A percentile compares a stretch with the other conserved stretches of the same genome.
phyloP scores from a whole-genome alignment of 805 yeast genomes.

The Brettanomyces bruxellensis region DNA sequence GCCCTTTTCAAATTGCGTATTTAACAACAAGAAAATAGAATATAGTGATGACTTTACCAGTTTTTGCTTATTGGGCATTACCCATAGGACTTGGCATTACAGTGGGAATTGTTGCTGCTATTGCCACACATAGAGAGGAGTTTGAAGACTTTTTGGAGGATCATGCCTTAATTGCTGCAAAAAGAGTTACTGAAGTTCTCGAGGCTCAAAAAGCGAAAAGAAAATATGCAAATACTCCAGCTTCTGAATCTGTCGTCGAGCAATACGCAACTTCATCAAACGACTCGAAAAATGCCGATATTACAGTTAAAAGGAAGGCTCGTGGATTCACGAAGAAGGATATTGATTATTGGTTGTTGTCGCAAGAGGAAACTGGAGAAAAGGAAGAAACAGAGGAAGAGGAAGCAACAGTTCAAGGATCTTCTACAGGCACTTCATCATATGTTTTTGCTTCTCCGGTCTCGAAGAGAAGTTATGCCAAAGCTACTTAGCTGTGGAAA shows the following conservation, averaged over 20 bases:
- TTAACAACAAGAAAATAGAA: too few relatives aligned
- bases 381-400: too few relatives aligned
- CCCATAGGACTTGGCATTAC: constrained; percentile 18
- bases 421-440: neutral
- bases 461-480: neutral
- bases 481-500: too few relatives aligned
- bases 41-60: neutral
- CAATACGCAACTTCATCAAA: too few relatives aligned
- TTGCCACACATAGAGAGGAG: constrained; percentile 18
- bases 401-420: neutral
- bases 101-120: constrained; percentile 19
- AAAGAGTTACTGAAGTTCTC: constrained; percentile 8
- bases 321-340: constrained; percentile 1
- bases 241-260: too few relatives aligned
- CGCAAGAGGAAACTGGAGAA: neutral
- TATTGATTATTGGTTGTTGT: constrained; percentile 1
- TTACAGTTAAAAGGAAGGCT: neutral
- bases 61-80: constrained; percentile 4
- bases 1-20: too few relatives aligned
- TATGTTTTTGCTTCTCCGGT: neutral
- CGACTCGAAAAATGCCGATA: too few relatives aligned
- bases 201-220: constrained; percentile 8
- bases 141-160: constrained; percentile 19
- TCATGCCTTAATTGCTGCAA: neutral
- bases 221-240: neutral